A percentile compares a stretch with the other conserved stretches of the same genome.
Evolutionary conservation across 257 asterid genomes (phyloP).

Genomic region (Capsicum pubescens): DNA sequence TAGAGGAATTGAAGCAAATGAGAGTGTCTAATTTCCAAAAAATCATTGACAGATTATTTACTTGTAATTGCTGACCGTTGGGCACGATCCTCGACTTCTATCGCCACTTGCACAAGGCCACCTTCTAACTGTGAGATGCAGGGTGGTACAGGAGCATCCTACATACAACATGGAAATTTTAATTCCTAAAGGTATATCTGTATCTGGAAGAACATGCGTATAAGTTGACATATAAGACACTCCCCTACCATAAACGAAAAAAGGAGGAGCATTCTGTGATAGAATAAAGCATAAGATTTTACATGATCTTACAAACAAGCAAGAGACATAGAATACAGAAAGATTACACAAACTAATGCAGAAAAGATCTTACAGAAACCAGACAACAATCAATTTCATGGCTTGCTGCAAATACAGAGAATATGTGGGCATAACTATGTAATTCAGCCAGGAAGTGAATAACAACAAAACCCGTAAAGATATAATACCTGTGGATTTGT

Average conservation of each 20-base stretch:
- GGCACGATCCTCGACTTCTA: slow-evolving; percentile 98
- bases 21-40: slow-evolving; percentile 24
- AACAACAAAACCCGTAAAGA: slow-evolving; percentile 8
- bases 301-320: slow-evolving; percentile 5
- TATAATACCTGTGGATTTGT: slow-evolving; percentile 87
- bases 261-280: neutral
- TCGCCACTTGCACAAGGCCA: slow-evolving; percentile 98
- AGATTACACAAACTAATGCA: slow-evolving; percentile 26
- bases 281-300: neutral
- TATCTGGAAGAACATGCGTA: slow-evolving; percentile 8
- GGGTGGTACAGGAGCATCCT: slow-evolving; percentile 99
- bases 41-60: slow-evolving; percentile 38
- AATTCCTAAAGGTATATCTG: slow-evolving; percentile 10
- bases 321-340: slow-evolving; percentile 8
- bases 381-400: slow-evolving; percentile 18
- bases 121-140: slow-evolving; percentile 98
- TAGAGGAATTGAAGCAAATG: slow-evolving; percentile 1
- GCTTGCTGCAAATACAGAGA: neutral
- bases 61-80: slow-evolving; percentile 97
- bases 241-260: neutral
- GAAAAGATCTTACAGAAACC: slow-evolving; percentile 24
- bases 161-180: slow-evolving; percentile 33
- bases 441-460: slow-evolving; percentile 7
- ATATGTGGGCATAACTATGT: slow-evolving; percentile 15
- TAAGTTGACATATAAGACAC: neutral